A percentile compares a stretch with the other conserved stretches of the same genome.
Evolutionary conservation across 2,329 filamentous ascomycete species (phyloP).

Genomic region (Dactylellina parvicollis): DNA sequence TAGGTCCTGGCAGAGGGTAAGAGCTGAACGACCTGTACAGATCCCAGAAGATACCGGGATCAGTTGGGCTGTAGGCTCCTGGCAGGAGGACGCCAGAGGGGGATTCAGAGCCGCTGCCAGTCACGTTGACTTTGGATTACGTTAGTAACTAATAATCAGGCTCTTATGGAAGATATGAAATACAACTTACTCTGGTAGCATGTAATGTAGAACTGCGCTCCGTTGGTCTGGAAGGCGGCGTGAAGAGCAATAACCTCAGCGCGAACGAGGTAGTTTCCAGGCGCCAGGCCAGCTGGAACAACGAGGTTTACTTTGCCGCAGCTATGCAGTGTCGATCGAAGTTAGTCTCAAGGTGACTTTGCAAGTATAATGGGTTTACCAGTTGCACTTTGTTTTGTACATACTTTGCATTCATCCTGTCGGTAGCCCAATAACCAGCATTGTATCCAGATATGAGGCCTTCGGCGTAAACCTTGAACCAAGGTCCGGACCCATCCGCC

Average conservation of each 20-base stretch:
- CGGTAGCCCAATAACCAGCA: constrained; percentile 65
- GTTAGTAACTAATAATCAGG: constrained; percentile 54
- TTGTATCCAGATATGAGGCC: constrained; percentile 61
- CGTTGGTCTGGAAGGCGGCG: constrained; percentile 61
- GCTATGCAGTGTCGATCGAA: constrained; percentile 14
- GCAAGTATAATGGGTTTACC: too few relatives aligned
- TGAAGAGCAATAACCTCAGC: constrained; percentile 68
- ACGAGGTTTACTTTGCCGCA: constrained; percentile 62
- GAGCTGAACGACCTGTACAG: constrained; percentile 61
- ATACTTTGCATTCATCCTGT: constrained; percentile 61
- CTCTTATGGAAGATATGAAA: constrained; percentile 60
- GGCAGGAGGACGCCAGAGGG: constrained; percentile 64
- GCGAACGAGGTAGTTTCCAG: constrained; percentile 68
- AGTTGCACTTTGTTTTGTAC: background rate
- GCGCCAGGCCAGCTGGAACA: constrained; percentile 66
- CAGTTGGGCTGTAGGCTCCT: constrained; percentile 64
- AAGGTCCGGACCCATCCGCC: constrained; percentile 63
- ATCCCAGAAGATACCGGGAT: constrained; percentile 66
- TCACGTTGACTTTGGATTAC: constrained; percentile 64
- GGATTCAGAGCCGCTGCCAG: constrained; percentile 63
- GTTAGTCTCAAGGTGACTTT: too few relatives aligned
- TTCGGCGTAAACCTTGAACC: constrained; percentile 68
- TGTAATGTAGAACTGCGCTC: constrained; percentile 39
- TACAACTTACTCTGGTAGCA: constrained; percentile 45
- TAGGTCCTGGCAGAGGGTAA: constrained; percentile 62